Evolutionary conservation across 164 flowering plant genomes (phyloP), one percentile per base, ranked within the genome.

Genomic region (Houttuynia cordata): DNA sequence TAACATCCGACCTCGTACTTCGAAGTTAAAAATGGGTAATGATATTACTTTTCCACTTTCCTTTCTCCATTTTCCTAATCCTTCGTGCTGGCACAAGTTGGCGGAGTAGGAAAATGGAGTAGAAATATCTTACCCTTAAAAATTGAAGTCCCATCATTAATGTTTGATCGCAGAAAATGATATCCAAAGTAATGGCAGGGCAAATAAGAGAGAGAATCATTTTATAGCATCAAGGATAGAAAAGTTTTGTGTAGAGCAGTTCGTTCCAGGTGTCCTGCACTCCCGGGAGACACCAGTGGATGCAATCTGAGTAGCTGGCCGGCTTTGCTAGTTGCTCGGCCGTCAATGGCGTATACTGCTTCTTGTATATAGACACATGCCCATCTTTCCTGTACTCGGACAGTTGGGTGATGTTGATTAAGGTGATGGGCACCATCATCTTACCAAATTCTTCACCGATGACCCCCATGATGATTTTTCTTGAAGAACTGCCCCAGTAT

Each of bases 271-370:
- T 84, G 68, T 89, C 98, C 65, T 81, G 98, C 39, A 89, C 74
- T n/a, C 97, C 96, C 37, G 98, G 97, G 72, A 92, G 68, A 59
- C 98, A 92, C 96, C 96, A 89, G 56, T 92, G 96, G 10, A 77
- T 73, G 41, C 97, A 89, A 68, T 92, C 98, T 0, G 98, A 81
- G 40, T 86, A 87, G 74, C 88, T 83, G 0, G 42, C 64, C 0
- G 98, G 98, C 63, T 86, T 80, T 0, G 87, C 88, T 23, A 83
- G 1, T 64, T 92, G 96, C 68, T 83, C 82, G 0, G 88, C 75
- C 0, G 84, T 86, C 24, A 86, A 59, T 14, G 88, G 90, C 22
- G n/a, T 76, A 91, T 91, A 86, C 17, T 89, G 96, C 81, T 81
- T 86, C 88, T 84, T 86, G 84, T 90, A 84, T 47, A 87, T 87